Evolutionary conservation across 108 stramenopile genomes (phyloP).

Genomic region (Seminavis robusta): DNA sequence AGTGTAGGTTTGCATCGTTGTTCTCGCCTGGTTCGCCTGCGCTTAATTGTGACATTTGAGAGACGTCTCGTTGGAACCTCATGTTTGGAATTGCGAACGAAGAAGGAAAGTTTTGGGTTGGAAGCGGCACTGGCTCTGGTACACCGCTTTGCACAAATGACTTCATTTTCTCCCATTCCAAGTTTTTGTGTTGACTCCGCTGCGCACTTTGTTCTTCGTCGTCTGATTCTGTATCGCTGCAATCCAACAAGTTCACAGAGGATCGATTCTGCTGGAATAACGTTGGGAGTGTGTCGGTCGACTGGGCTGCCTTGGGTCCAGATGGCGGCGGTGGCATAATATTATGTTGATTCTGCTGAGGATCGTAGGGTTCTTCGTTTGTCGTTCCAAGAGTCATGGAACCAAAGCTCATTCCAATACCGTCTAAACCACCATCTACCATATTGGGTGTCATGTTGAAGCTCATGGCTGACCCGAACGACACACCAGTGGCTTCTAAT

Average conservation of each 20-base stretch:
- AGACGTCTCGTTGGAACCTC: conserved; percentile 26
- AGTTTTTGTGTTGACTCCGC: conserved; percentile 12
- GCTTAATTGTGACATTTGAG: conserved; percentile 33
- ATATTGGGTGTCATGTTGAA: conserved; percentile 13
- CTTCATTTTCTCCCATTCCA: conserved; percentile 47
- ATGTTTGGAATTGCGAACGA: conserved; percentile 22
- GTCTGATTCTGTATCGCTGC: conserved; percentile 54
- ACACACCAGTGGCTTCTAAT: conserved; percentile 20
- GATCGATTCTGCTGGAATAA: conserved; percentile 30
- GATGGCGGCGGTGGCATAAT: conserved; percentile 6
- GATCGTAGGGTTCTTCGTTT: too few species aligned
- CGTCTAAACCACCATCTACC: conserved; percentile 42
- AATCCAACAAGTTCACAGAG: conserved; percentile 38
- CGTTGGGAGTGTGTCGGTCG: too few species aligned
- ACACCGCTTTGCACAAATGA: conserved; percentile 8
- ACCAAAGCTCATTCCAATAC: conserved; percentile 45
- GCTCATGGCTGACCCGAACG: conserved; percentile 40
- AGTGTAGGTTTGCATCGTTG: background rate
- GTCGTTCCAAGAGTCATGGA: conserved; percentile 25
- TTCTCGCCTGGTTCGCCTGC: conserved; percentile 10
- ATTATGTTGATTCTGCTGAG: too few species aligned
- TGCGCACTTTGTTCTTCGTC: conserved; percentile 15
- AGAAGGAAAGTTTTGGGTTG: background rate
- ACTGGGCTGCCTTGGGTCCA: too few species aligned
- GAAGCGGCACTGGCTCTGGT: background rate